These are phyloP conservation scores for Basidioascus undulatus DNA, from an alignment of 768 basidiomycete species.

Conservation along the genomic window DNA sequence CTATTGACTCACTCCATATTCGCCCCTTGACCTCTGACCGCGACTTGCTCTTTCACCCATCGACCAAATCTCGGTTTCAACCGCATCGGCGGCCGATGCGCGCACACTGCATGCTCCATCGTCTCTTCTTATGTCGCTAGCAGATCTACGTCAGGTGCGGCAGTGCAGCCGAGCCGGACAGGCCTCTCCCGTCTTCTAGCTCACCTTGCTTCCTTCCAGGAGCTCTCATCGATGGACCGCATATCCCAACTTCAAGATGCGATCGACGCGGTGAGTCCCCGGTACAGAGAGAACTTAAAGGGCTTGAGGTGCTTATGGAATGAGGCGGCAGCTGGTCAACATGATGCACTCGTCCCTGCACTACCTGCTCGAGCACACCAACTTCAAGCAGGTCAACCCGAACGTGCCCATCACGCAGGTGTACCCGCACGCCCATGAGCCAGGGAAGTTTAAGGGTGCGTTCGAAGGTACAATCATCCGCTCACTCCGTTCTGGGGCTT, in stretches of 20 bases:
- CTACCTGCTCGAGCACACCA: constrained; percentile 51
- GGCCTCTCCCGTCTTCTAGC: too few relatives aligned
- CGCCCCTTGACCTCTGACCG: too few relatives aligned
- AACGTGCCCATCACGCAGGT: constrained; percentile 68
- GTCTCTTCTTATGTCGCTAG: too few relatives aligned
- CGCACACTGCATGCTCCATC: too few relatives aligned
- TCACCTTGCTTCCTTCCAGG: too few relatives aligned
- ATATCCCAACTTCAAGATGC: not conserved
- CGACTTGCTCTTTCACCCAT: too few relatives aligned
- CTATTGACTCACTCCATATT: too few relatives aligned
- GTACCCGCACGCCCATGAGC: constrained; percentile 44
- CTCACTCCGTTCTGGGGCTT: not conserved
- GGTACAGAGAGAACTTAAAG: not conserved
- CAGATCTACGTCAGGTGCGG: too few relatives aligned
- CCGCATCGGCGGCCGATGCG: too few relatives aligned
- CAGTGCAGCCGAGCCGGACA: too few relatives aligned
- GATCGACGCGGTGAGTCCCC: not conserved
- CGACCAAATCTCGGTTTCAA: too few relatives aligned
- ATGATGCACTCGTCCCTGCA: constrained; percentile 67
- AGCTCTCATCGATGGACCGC: too few relatives aligned
- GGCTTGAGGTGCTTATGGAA: not conserved
- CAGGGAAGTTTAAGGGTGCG: constrained; percentile 51
- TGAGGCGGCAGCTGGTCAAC: constrained; percentile 35
- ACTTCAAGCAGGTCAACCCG: constrained; percentile 51
- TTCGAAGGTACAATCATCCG: not conserved